Base-by-base conservation (phyloP, 2,329 filamentous ascomycete genomes). In the Diaporthe helianthi region DNA sequence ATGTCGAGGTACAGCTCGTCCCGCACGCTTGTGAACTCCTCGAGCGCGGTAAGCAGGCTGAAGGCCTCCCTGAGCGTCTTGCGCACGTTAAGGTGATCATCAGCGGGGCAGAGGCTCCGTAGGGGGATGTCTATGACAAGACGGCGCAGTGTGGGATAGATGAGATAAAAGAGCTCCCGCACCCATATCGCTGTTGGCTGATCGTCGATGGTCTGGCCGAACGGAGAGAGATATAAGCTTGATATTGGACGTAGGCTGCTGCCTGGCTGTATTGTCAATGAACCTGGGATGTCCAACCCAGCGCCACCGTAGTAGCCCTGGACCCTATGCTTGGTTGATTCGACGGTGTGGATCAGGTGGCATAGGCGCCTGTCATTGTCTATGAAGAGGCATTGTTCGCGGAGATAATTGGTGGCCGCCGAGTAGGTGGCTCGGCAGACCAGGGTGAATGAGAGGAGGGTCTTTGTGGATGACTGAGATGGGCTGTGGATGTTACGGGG, bases 111-210 rank as follows among this genome's bases (percentile, higher is more conserved):
- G 19, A 85, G 75, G 65, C 77, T 82, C 26, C 80, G 77, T 54
- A 85, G 80, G 8, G 84, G 83, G 72, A 86, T 84, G 69, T 84
- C 78, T 51, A 86, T 79, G 55, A 85, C 78, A 8, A 87, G 78
- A 24, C 82, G 81, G 52, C 75, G 78, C 53, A 87, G 78, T 8
- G 80, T 80, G 24, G 74, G 72, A 60, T 77, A 77, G 36, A 83
- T 76, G 69, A 80, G 77, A 68, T 75, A 78, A 60, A 87, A 78
- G 1, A 87, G 76, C 52, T 82, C 79, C 7, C 79, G 78, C 46
- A 83, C 78, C 78, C 78, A 80, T 24, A 73, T 73, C 0, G 83
- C 81, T 24, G 79, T 80, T 6, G 79, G 78, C 66, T 78, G 76
- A 68, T 85, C 77, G 65, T 83, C 79, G 19, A 83, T 73, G 19